Conservation (phyloP, 257 asterid species). For the Nicotiana attenuata region DNA sequence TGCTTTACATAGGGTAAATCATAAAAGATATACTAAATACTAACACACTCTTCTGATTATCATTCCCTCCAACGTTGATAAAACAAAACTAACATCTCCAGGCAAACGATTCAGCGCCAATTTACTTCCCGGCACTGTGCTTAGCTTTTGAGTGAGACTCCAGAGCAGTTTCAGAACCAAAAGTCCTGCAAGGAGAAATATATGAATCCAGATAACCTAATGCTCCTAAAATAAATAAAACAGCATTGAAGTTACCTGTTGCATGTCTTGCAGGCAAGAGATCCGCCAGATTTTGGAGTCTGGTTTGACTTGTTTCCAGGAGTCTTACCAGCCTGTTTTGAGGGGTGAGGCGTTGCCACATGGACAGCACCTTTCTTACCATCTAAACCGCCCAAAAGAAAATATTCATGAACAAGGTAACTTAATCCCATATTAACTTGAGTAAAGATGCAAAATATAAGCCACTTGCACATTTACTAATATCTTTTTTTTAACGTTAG, state of each 20-base stretch:
- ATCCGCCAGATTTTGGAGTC: constrained; percentile 55
- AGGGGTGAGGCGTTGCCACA: constrained; percentile 86
- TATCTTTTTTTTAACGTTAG: not conserved
- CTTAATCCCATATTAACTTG: not conserved
- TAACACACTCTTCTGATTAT: not conserved
- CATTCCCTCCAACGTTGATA: not conserved
- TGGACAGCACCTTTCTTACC: constrained; percentile 67
- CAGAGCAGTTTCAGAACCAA: constrained; percentile 46
- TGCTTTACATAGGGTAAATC: not conserved
- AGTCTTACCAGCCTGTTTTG: constrained; percentile 66
- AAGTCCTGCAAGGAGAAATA: constrained; percentile 32
- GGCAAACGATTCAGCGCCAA: not conserved
- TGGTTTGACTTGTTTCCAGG: constrained; percentile 53
- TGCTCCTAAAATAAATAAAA: not conserved
- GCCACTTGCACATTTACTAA: not conserved
- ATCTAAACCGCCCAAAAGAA: constrained; percentile 31
- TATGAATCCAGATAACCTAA: not conserved
- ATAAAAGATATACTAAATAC: not conserved
- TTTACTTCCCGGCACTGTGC: constrained; percentile 49
- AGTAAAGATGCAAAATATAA: not conserved
- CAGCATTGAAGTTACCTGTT: constrained; percentile 27
- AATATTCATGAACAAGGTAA: not conserved
- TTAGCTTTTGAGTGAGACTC: constrained; percentile 67
- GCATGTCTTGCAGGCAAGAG: constrained; percentile 60
- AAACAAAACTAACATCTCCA: not conserved